These are phyloP conservation scores for Trichoderma hamatum DNA, from an alignment of 2,329 filamentous ascomycete genomes.

Conservation along the genomic window DNA sequence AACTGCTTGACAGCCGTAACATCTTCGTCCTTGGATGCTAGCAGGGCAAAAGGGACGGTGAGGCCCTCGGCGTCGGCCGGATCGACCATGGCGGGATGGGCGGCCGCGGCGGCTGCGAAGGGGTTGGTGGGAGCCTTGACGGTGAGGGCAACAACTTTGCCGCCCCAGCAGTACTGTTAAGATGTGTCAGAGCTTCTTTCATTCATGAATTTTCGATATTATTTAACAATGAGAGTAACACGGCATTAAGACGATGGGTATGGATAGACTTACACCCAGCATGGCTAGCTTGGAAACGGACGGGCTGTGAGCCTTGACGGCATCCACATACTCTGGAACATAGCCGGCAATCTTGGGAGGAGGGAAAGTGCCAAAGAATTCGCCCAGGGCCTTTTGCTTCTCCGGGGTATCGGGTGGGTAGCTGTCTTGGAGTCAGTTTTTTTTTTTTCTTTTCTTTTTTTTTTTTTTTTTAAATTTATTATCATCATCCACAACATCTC, in stretches of 20 bases:
- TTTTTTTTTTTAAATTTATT: no score
- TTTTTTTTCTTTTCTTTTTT: no score
- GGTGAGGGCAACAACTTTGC: conserved; percentile 62
- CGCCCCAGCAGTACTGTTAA: conserved; percentile 67
- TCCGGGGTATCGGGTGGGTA: conserved; percentile 67
- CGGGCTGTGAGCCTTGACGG: conserved; percentile 55
- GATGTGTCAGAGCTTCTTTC: background rate
- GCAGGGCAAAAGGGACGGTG: conserved; percentile 62
- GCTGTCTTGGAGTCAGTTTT: conserved; percentile 40
- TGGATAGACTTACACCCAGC: conserved; percentile 55
- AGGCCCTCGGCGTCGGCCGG: conserved; percentile 61
- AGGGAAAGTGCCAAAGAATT: conserved; percentile 59
- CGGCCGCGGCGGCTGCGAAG: conserved; percentile 57
- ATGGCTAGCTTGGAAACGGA: conserved; percentile 62
- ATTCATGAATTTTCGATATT: background rate
- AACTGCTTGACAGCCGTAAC: conserved; percentile 59
- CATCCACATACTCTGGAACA: conserved; percentile 59
- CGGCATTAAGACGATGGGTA: background rate
- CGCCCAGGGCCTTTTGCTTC: conserved; percentile 60
- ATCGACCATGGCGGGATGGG: conserved; percentile 67
- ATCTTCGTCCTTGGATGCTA: conserved; percentile 68
- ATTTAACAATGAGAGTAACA: background rate
- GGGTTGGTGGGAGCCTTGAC: conserved; percentile 54
- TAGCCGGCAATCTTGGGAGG: conserved; percentile 52
- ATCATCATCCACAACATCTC: background rate